Evolutionary conservation across 495 filamentous ascomycete genomes (phyloP), one percentile per base, ranked within the genome.

Genomic region (Aspergillus taichungensis): DNA sequence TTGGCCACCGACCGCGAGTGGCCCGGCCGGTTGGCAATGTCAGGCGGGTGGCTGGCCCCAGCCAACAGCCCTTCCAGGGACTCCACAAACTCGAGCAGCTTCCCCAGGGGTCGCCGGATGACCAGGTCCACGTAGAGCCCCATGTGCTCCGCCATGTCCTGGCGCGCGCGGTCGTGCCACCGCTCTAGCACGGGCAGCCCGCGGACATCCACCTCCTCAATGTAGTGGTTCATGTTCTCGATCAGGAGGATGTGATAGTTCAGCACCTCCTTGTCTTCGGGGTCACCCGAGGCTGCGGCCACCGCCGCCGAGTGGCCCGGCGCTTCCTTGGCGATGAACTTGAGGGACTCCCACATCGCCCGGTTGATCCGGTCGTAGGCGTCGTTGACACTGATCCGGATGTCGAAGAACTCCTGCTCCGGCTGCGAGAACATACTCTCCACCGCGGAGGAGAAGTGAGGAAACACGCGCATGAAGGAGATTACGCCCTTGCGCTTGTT

Each of bases 401-500:
- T 73, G 13, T 79, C 75, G 41, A 77, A 77, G 42, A 77, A 70
- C 5, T 77, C 70, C 36, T 80, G 75, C 11, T 60, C 59, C 8
- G 67, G 60, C 6, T 66, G 60, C n/a, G 64, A 50, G 29, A 94
- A 75, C 82, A 91, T 88, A 60, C 80, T 89, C 63, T 95, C 88
- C 5, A 95, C 74, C 1, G 85, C 81, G 2, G 75, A 62, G 10
- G 79, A 82, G 66, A 95, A 95, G 50, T 85, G 73, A 0, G 91
- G 91, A 71, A 97, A 96, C 33, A 88, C 84, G 38, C 87, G 82
- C 68, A 96, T 88, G 62, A 97, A 96, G 7, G 78, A 80, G 54
- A 95, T 95, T 50, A 97, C 87, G 10, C 91, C 91, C 65, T 94
- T 95, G 47, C 91, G 82, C 72, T 96, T 97, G 71, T 95, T 96